Base-by-base conservation (phyloP, 208 protist species). In the Herpetomonas samuelpessoai region DNA sequence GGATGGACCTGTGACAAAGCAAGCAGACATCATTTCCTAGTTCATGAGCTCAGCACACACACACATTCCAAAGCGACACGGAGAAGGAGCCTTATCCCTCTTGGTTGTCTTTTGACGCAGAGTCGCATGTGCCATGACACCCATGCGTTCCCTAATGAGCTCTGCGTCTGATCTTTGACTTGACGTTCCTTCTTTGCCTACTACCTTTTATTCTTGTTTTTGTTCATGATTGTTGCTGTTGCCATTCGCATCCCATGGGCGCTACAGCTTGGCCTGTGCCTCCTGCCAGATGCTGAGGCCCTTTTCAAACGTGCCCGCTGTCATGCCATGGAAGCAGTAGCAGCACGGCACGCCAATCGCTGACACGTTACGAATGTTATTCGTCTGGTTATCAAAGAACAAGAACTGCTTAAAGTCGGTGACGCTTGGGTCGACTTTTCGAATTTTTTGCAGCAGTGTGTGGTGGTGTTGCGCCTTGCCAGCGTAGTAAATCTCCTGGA, bases 371-470 rank as follows among this genome's bases (percentile, higher is more conserved):
- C 62, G 38, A 50, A 88, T 77, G 57, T 97, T 97, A 41, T 93
- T 76, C 1, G 31, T 82, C 56, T 96, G 85, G 57, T 96, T 96
- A 55, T 97, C 90, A 70, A 96, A 97, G 56, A 96, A 97, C 9
- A 97, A 57, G 72, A 96, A 88, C 28, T 95, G 71, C 4, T 65
- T 63, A 57, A 91, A 90, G 31, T 86, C 76, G 4, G 71, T 77
- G 29, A 91, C 72, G 21, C 49, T 75, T 0, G 68, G 50, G 44
- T 81, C 62, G 7, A 48, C 27, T 29, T 73, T 39, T 26, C 56
- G 48, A n/a, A 84, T 50, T 38, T 79, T 68, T 45, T 59, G 2
- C 2, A 90, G 66, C 48, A 62, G 45, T 35, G 27, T 60, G 27
- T 47, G 24, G 38, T 60, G 54, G 19, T 60, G 54, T 31, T 78